Evolutionary conservation across 495 filamentous ascomycete genomes (phyloP), one percentile per base, ranked within the genome.

Genomic region (Terfezia claveryi): DNA sequence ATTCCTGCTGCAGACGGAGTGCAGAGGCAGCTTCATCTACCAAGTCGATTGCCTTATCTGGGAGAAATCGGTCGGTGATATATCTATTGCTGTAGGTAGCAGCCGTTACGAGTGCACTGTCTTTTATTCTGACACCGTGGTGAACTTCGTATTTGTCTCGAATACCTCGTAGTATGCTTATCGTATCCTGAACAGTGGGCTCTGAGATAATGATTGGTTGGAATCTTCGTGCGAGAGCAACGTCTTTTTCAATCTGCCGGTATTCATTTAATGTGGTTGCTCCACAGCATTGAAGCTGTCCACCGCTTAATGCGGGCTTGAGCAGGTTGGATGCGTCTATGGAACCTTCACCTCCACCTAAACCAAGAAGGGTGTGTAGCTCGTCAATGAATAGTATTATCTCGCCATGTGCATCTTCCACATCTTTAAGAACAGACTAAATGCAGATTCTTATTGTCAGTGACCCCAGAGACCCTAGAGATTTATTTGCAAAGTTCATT

Each of bases 141-240:
- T 98, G 91, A 12, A 95, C 85, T 67, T 98, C 91, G 62, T 98
- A 98, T 54, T 83, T 81, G 59, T 95, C 86, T 64, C 94, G 95
- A 69, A 98, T 94, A 54, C 63, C 91, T 62, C 91, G 81, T 0
- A 98, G 75, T 56, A 98, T 98, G 54, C 87, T 94, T 55, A 98
- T 86, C 0, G 91, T 94, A 62, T 94, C 87, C 59, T 82, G 78
- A 11, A 96, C 88, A 1, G 76, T 81, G 1, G 91, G 91, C 59
- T 98, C 91, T 56, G 78, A 79, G 23, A 98, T 84, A 46, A 82
- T 69, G 56, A 98, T 92, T 4, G 91, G 88, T 63, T 98, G 91
- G 68, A 98, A 96, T 52, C 91, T 76, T 55, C 91, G 73, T 8
- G 91, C 91, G 11, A 98, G 70, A 1, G 91, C 91, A 23, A 87